Evolutionary conservation across 2,329 filamentous ascomycete species (phyloP).

Genomic region (Albophoma yamanashiensis): DNA sequence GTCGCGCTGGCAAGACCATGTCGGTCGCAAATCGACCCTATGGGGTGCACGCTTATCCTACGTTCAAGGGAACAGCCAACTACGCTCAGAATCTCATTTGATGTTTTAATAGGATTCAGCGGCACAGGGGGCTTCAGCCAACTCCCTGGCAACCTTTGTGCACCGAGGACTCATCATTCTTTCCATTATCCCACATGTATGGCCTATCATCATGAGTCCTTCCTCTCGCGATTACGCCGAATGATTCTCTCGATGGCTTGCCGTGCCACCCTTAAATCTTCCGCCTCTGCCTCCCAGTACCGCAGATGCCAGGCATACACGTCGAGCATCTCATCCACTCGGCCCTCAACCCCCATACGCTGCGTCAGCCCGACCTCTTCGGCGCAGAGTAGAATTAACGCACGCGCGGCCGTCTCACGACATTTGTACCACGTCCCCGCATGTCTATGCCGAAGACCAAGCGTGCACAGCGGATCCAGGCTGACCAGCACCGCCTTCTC

Average conservation of each 20-base stretch:
- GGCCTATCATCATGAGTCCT: not conserved
- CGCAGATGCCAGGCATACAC: not conserved
- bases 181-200: not conserved
- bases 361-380: not conserved
- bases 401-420: not conserved
- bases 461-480: not conserved
- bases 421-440: conserved; percentile 1
- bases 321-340: not conserved
- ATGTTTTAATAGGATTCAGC: too few species aligned
- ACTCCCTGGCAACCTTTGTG: too few species aligned
- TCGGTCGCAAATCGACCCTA: too few species aligned
- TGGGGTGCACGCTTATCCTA: too few species aligned
- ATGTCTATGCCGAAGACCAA: not conserved
- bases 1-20: too few species aligned
- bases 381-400: not conserved
- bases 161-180: not conserved
- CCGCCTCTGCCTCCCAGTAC: not conserved
- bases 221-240: not conserved
- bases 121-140: too few species aligned
- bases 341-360: not conserved
- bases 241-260: not conserved
- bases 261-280: not conserved
- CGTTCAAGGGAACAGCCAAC: too few species aligned
- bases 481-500: not conserved
- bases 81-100: too few species aligned